Evolutionary conservation across 306 rosid species (phyloP), one percentile per base, ranked within the genome.

Genomic region (Prunus salicina): DNA sequence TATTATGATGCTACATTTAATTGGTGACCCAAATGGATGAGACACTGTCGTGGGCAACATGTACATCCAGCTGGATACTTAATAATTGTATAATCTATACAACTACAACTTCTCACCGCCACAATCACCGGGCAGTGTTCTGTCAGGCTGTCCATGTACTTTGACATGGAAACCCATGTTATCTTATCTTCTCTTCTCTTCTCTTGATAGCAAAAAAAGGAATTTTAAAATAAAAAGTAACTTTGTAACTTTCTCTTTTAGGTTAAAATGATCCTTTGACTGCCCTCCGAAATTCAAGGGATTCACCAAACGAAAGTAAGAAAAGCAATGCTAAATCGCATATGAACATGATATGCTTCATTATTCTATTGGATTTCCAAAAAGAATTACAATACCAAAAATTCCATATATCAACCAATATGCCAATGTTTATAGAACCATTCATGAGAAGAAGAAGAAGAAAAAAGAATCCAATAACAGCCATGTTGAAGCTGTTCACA

Each of bases 51-150:
- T 2, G 18, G 38, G 19, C 50, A 22, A 75, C 75, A 38, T 6
- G 69, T 76, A 57, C 18, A 12, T 4, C 86, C 83, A 76, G 78
- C 76, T 76, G 79, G 73, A 55, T 24, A 27, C 28, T 13, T 20
- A 7, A 67, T 38, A 57, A 51, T 47, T 65, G 16, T 38, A 68
- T 47, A 62, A 71, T 25, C 43, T 41, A 61, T 34, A 1, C 41
- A 34, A 34, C 25, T 52, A 30, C 30, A 61, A 62, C 51, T 27
- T 3, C 22, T 27, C 41, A 60, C 38, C 14, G 13, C 69, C 85
- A 67, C 24, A 45, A 61, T 61, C 47, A 32, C 32, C 73, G 77
- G 75, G 64, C 69, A 16, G 64, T 55, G 73, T 41, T 41, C 41
- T 67, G 12, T 45, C 18, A 8, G 66, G 25, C 10, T 72, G 18